Evolutionary conservation across 495 filamentous ascomycete genomes (phyloP), one percentile per base, ranked within the genome.

Genomic region (Podospora comata): DNA sequence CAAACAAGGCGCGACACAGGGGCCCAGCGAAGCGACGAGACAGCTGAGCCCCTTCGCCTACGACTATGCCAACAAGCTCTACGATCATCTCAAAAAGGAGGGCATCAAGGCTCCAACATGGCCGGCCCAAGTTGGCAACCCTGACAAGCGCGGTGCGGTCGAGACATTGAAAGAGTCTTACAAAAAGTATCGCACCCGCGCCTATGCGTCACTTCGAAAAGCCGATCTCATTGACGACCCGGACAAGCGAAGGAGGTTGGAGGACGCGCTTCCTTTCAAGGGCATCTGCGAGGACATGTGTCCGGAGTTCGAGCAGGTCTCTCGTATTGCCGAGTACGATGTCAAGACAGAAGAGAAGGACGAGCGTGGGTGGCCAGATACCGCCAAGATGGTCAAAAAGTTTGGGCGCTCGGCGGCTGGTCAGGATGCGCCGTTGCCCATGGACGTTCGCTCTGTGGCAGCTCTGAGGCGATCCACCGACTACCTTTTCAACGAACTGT

Each of bases 201-300:
- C 91, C 64, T 86, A 92, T 62, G 83, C 85, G 62, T 81, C 86
- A 23, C 87, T 93, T 13, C 93, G 96, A 64, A 84, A 81, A 66
- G 86, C 87, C 64, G 90, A 90, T 11, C 84, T 91, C 26, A 90
- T 97, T 77, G 92, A 95, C 63, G 93, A 99, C 74, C 96, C 96
- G 0, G 89, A 96, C 58, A 91, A 92, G 74, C 90, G 88, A 13
- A 91, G 90, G 62, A 88, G 84, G 48, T 85, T 98, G 39, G 87
- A 90, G 55, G 87, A 97, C 67, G 94, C 95, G 4, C 91, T 97
- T 57, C 90, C 90, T 3, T 94, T 93, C 20, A 89, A 92, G 65
- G 95, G 94, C 11, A 94, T 90, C 65, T 98, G 94, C 74, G 87
- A 91, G 70, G 89, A 92, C 68, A 97, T 97, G 94, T 99, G 96